These are phyloP conservation scores for Russula olivacea DNA, from an alignment of 768 basidiomycete species.

Conservation along the genomic window DNA sequence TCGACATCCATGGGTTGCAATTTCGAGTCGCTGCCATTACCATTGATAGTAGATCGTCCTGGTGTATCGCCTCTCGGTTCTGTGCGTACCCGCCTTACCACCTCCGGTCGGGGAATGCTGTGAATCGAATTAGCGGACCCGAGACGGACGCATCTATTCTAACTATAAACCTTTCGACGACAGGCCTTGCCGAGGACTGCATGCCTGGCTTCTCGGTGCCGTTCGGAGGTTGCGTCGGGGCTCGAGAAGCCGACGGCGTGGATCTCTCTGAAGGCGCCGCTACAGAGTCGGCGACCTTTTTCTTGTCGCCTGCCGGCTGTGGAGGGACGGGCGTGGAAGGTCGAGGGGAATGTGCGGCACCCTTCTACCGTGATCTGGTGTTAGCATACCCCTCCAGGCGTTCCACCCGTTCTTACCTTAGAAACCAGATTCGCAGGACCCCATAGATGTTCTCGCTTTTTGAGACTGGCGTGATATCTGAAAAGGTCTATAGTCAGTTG, in stretches of 20 bases:
- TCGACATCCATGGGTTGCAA: constrained; percentile 23
- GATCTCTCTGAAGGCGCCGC: constrained; percentile 4
- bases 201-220: constrained; percentile 32
- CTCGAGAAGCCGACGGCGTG: constrained; percentile 54
- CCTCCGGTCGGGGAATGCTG: constrained; percentile 75
- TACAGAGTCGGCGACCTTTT: constrained; percentile 31
- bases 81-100: constrained; percentile 53
- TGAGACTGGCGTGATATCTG: constrained; percentile 70
- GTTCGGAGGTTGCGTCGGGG: constrained; percentile 38
- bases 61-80: constrained; percentile 38
- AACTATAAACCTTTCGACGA: constrained; percentile 56
- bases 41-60: constrained; percentile 29
- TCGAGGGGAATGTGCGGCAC: constrained; percentile 17
- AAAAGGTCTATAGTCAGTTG: constrained; percentile 13
- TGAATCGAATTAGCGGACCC: constrained; percentile 17
- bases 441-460: constrained; percentile 65
- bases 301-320: constrained; percentile 19
- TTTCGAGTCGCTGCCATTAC: constrained; percentile 24
- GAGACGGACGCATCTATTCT: neutral
- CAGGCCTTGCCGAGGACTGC: constrained; percentile 43
- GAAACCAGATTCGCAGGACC: constrained; percentile 30
- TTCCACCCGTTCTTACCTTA: constrained; percentile 31
- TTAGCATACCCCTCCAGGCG: neutral
- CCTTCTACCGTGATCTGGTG: constrained; percentile 5
- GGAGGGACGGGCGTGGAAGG: constrained; percentile 14